A percentile compares a stretch with the other conserved stretches of the same genome.
Evolutionary conservation across 768 basidiomycete species (phyloP).

Genomic region (Lactarius deliciosus): DNA sequence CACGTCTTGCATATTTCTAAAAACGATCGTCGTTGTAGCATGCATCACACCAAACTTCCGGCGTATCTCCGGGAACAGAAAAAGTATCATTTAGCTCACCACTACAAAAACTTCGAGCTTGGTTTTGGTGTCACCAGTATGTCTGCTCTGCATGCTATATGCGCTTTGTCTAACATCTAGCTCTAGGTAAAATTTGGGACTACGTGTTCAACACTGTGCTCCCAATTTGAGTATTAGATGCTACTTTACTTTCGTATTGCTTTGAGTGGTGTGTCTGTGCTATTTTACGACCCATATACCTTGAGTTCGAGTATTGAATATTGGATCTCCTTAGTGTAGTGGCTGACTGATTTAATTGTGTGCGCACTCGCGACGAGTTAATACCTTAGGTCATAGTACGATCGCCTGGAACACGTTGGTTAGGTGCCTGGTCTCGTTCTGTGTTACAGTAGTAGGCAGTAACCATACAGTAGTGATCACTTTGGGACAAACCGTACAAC

Average conservation of each 20-base stretch:
- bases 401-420: background rate
- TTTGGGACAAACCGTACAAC: too few relatives aligned
- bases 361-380: background rate
- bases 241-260: background rate
- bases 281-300: conserved; percentile 14
- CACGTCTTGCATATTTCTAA: background rate
- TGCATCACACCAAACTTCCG: conserved; percentile 86
- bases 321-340: background rate
- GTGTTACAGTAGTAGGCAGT: background rate
- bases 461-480: background rate
- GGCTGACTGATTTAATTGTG: background rate
- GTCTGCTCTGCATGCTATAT: conserved; percentile 31
- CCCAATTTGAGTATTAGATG: conserved; percentile 45
- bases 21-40: conserved; percentile 40
- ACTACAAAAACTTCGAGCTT: conserved; percentile 97
- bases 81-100: conserved; percentile 96
- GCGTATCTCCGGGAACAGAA: conserved; percentile 90
- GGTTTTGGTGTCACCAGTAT: conserved; percentile 94
- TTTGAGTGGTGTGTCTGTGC: background rate
- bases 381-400: background rate
- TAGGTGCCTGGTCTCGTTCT: background rate
- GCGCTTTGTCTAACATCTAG: conserved; percentile 17
- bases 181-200: conserved; percentile 89
- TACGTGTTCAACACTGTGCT: conserved; percentile 83
- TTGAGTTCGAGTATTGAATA: background rate